A percentile compares a stretch with the other conserved stretches of the same genome.
phyloP scores from a whole-genome alignment of 768 basidiomycete genomes.

The Sarcomyxa edulis region DNA sequence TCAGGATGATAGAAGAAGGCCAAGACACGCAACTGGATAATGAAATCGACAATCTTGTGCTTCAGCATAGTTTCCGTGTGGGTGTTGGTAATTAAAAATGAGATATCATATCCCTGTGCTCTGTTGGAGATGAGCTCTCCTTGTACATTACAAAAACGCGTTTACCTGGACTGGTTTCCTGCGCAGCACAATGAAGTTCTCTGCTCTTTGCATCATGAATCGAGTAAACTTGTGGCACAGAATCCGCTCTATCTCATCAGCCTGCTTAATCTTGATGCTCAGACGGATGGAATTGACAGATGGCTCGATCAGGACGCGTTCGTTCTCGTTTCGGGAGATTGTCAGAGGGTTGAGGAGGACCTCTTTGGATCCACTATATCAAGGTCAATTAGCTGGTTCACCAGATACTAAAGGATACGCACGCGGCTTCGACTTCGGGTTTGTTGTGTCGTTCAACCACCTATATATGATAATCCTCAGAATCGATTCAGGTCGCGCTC shows the following conservation, averaged over 20 bases:
- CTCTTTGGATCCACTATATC: slow-evolving; percentile 79
- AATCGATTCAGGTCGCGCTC: slow-evolving; percentile 13
- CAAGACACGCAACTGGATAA: slow-evolving; percentile 74
- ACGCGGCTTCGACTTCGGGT: slow-evolving; percentile 92
- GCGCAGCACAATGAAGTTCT: slow-evolving; percentile 94
- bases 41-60: slow-evolving; percentile 99
- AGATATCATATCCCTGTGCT: slow-evolving; percentile 92
- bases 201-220: slow-evolving; percentile 98
- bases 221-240: slow-evolving; percentile 97
- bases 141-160: slow-evolving; percentile 7
- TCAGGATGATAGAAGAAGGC: slow-evolving; percentile 2
- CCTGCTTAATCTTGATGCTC: slow-evolving; percentile 98
- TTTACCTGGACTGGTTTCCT: slow-evolving; percentile 86
- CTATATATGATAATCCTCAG: slow-evolving; percentile 46
- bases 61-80: slow-evolving; percentile 99
- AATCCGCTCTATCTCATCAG: slow-evolving; percentile 97
- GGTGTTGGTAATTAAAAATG: slow-evolving; percentile 95
- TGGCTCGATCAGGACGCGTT: slow-evolving; percentile 94
- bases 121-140: slow-evolving; percentile 1
- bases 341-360: slow-evolving; percentile 89
- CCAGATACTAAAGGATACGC: slow-evolving; percentile 13
- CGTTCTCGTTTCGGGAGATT: slow-evolving; percentile 96
- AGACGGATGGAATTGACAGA: slow-evolving; percentile 96
- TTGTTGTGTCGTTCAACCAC: slow-evolving; percentile 97
- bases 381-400: neutral